Evolutionary conservation across 306 rosid genomes (phyloP).

Genomic region (Astragalus glycyphyllos): DNA sequence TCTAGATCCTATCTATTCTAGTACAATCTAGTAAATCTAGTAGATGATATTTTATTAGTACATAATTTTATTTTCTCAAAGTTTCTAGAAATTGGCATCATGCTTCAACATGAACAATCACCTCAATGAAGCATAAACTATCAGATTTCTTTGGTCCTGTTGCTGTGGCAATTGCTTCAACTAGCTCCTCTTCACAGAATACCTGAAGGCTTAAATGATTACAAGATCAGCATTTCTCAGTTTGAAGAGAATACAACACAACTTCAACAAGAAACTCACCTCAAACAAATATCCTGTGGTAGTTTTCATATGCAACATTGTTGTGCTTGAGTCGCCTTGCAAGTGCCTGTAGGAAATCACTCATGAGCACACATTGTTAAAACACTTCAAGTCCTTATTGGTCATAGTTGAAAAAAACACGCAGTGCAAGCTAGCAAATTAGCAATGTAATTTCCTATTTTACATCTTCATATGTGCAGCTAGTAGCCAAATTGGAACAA

Average conservation of each 20-base stretch:
- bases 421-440: too few species aligned
- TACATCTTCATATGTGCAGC: too few species aligned
- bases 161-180: constrained; percentile 72
- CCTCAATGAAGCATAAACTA: constrained; percentile 80
- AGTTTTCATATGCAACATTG: constrained; percentile 68
- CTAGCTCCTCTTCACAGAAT: constrained; percentile 69
- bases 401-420: too few species aligned
- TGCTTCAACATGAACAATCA: constrained; percentile 85
- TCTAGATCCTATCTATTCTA: too few species aligned
- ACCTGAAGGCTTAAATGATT: constrained; percentile 52
- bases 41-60: too few species aligned
- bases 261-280: constrained; percentile 48
- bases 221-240: not conserved
- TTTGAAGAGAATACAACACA: not conserved
- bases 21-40: too few species aligned
- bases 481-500: too few species aligned
- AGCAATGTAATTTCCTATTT: too few species aligned
- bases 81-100: too few species aligned
- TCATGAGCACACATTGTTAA: constrained; percentile 69
- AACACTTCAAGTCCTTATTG: too few species aligned
- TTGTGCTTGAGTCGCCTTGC: constrained; percentile 57
- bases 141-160: constrained; percentile 73
- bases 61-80: too few species aligned
- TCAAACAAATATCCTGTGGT: constrained; percentile 79
- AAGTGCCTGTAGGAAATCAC: constrained; percentile 62